phyloP scores from a whole-genome alignment of 768 basidiomycete genomes.

The Clavaria fumosa region DNA sequence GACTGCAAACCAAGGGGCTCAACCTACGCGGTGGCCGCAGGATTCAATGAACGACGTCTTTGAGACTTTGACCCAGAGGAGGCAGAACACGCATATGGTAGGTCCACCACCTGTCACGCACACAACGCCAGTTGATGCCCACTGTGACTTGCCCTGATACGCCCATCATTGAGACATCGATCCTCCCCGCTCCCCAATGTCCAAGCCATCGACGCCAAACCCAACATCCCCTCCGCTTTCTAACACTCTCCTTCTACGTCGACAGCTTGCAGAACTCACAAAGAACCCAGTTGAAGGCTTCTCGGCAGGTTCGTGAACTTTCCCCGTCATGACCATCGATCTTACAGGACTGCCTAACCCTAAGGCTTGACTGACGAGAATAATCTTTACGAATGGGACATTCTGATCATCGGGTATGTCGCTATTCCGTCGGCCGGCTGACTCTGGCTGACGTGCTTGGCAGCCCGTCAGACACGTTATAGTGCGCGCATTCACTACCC shows the following conservation, averaged over 20 bases:
- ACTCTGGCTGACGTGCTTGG: conserved; percentile 11
- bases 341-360: conserved; percentile 12
- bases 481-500: conserved; percentile 34
- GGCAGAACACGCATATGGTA: background rate
- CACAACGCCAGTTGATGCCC: too few species aligned
- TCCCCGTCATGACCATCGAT: background rate
- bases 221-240: conserved; percentile 22
- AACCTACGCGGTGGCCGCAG: too few species aligned
- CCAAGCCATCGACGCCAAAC: conserved; percentile 24
- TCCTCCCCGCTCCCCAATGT: conserved; percentile 19
- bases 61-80: background rate
- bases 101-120: too few species aligned
- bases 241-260: conserved; percentile 53
- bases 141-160: too few species aligned
- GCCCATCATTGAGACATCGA: background rate
- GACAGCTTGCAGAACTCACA: conserved; percentile 73
- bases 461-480: conserved; percentile 86
- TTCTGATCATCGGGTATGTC: conserved; percentile 81
- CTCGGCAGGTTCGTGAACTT: conserved; percentile 54
- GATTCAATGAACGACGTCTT: too few species aligned
- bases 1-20: too few species aligned
- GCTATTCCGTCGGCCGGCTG: conserved; percentile 3
- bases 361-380: conserved; percentile 85
- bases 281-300: conserved; percentile 94
- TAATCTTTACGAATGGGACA: conserved; percentile 94